A percentile compares a stretch with the other conserved stretches of the same genome.
Conservation (phyloP, 805 yeast species). For the Metschnikowia lochheadii region DNA sequence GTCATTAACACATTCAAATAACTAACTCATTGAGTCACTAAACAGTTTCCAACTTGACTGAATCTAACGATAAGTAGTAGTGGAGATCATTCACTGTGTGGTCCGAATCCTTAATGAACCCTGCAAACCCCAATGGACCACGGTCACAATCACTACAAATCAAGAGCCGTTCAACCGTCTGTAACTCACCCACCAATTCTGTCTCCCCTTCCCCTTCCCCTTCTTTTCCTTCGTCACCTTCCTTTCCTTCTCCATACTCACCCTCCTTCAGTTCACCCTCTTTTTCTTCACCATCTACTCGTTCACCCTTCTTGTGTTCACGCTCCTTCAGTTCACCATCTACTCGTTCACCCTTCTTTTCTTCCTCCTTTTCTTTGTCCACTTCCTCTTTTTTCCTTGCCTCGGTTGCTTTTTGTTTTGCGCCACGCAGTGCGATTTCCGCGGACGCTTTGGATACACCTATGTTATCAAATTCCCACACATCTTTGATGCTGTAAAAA, state of each 20-base stretch:
- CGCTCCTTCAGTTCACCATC: no score
- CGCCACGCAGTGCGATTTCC: slow-evolving; percentile 9
- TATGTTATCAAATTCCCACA: slow-evolving; percentile 78
- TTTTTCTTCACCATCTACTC: no score
- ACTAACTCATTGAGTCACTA: not conserved
- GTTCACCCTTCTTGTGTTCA: no score
- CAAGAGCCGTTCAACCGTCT: slow-evolving; percentile 48
- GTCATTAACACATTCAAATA: no score
- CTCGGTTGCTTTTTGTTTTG: no score
- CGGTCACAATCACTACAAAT: slow-evolving; percentile 74
- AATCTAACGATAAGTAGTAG: slow-evolving; percentile 44
- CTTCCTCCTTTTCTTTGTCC: no score
- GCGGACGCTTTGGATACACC: slow-evolving; percentile 57
- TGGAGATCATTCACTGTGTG: slow-evolving; percentile 36
- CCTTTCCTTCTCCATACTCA: no score
- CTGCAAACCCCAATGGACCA: slow-evolving; percentile 75
- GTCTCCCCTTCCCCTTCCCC: slow-evolving; percentile 18
- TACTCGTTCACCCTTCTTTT: no score
- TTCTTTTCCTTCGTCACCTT: no score
- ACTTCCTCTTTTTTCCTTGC: no score
- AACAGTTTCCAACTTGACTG: slow-evolving; percentile 38
- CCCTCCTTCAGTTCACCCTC: no score
- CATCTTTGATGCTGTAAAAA: slow-evolving; percentile 49
- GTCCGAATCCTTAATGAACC: slow-evolving; percentile 23
- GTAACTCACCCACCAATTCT: slow-evolving; percentile 11